A percentile compares a stretch with the other conserved stretches of the same genome.
These are phyloP conservation scores for Tricholoma saponaceum DNA, from an alignment of 768 basidiomycete genomes.

Conservation along the genomic window DNA sequence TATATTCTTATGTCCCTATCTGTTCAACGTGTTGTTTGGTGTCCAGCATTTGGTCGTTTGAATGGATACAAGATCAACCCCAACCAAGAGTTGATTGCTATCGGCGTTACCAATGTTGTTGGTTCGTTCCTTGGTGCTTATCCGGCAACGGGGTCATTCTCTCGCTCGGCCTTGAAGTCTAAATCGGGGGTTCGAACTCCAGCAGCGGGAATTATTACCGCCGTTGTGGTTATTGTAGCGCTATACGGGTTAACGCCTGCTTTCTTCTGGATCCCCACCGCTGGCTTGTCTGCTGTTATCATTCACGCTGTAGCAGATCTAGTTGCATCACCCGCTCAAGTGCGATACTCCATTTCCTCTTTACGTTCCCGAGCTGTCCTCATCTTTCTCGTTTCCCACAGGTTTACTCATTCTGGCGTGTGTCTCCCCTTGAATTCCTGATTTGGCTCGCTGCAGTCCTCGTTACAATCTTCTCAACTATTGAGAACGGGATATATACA, in stretches of 20 bases:
- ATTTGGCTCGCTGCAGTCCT: conserved; percentile 87
- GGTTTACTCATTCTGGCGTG: conserved; percentile 89
- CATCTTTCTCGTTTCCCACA: conserved; percentile 22
- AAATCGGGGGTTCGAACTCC: conserved; percentile 99
- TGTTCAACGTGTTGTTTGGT: neutral
- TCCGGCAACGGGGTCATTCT: conserved; percentile 97
- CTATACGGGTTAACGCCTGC: conserved; percentile 92
- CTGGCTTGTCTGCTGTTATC: conserved; percentile 87
- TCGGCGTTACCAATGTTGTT: conserved; percentile 93
- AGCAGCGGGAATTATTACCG: conserved; percentile 79
- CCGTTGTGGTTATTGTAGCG: conserved; percentile 87
- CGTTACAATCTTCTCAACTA: conserved; percentile 88
- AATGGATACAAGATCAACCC: conserved; percentile 94
- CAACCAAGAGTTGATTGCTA: conserved; percentile 93
- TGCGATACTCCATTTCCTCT: conserved; percentile 10
- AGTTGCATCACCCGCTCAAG: conserved; percentile 75
- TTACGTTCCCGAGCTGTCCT: neutral
- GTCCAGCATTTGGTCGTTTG: conserved; percentile 85
- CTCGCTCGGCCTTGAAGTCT: conserved; percentile 92
- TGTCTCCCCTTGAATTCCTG: conserved; percentile 88
- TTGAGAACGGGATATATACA: conserved; percentile 90
- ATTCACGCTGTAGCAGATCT: conserved; percentile 91
- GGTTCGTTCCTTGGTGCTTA: conserved; percentile 91
- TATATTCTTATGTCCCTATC: neutral
- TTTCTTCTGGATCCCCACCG: conserved; percentile 86